A percentile compares a stretch with the other conserved stretches of the same genome.
Conservation (phyloP, 768 basidiomycete species). For the Sarcodon aspratus region DNA sequence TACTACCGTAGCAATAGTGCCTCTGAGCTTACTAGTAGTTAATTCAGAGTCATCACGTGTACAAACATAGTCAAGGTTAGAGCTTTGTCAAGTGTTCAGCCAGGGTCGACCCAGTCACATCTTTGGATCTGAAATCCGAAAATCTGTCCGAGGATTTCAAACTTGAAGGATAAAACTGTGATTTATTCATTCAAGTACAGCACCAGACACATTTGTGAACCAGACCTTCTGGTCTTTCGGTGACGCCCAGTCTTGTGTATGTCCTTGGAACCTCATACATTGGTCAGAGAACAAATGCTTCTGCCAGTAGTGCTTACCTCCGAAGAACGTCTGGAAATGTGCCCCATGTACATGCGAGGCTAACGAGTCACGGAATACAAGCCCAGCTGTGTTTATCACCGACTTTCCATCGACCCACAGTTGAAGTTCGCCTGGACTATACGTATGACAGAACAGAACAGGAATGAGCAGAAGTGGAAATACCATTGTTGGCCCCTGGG, state of each 20-base stretch:
- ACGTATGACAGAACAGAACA: background rate
- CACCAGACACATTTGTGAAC: conserved; percentile 46
- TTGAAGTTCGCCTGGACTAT: conserved; percentile 46
- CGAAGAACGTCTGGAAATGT: conserved; percentile 74
- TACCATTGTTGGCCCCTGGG: conserved; percentile 46
- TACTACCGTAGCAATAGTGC: too few species aligned
- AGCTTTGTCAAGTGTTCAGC: too few species aligned
- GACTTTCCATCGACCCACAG: conserved; percentile 51
- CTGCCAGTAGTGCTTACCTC: conserved; percentile 28
- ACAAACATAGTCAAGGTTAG: too few species aligned
- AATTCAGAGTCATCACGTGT: too few species aligned
- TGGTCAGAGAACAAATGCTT: background rate
- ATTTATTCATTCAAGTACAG: conserved; percentile 12
- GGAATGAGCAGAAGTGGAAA: conserved; percentile 2
- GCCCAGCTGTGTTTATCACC: conserved; percentile 36
- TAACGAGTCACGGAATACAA: conserved; percentile 31
- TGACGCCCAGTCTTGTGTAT: conserved; percentile 47
- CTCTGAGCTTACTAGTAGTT: too few species aligned
- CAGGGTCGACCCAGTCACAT: too few species aligned
- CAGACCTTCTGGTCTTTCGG: conserved; percentile 46
- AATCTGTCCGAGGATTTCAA: too few species aligned
- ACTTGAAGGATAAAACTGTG: too few species aligned
- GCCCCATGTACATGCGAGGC: conserved; percentile 49
- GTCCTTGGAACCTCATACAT: conserved; percentile 23
- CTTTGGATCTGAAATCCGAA: too few species aligned